Conservation (phyloP, 2,329 filamentous ascomycete genomes). For the Aspergillus udagawae region DNA sequence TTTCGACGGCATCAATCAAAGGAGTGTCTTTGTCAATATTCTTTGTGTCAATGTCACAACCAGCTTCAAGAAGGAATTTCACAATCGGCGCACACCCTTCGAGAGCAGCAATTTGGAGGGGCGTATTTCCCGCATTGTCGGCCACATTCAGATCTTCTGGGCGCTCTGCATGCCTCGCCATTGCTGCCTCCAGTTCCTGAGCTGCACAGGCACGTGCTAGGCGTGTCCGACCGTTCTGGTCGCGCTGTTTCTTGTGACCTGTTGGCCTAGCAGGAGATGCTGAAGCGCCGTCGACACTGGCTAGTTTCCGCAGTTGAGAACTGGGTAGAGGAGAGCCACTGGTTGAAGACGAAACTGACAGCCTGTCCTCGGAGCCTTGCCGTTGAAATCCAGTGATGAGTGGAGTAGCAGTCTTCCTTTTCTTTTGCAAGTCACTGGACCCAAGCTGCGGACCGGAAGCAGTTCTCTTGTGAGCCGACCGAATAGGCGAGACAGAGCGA, state of each 20-base stretch:
- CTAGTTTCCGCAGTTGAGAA: slow-evolving; percentile 38
- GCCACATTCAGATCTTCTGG: slow-evolving; percentile 84
- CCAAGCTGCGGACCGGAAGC: slow-evolving; percentile 31
- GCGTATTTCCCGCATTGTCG: slow-evolving; percentile 95
- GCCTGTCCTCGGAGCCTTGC: slow-evolving; percentile 44
- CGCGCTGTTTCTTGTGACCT: slow-evolving; percentile 76
- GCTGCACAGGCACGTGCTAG: slow-evolving; percentile 86
- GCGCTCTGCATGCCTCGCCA: slow-evolving; percentile 68
- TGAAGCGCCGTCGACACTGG: slow-evolving; percentile 41
- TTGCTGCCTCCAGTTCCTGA: slow-evolving; percentile 75
- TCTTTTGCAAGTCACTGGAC: slow-evolving; percentile 18
- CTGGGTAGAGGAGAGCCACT: slow-evolving; percentile 43
- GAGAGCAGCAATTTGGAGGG: slow-evolving; percentile 86
- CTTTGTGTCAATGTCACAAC: slow-evolving; percentile 78
- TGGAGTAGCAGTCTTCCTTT: slow-evolving; percentile 40
- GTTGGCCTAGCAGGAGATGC: slow-evolving; percentile 64
- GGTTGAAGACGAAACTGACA: slow-evolving; percentile 42
- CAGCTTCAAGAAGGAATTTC: slow-evolving; percentile 75
- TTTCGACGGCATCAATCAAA: slow-evolving; percentile 92
- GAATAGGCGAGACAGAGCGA: slow-evolving; percentile 35
- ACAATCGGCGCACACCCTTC: slow-evolving; percentile 86
- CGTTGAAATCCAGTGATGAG: slow-evolving; percentile 38
- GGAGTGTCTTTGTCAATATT: slow-evolving; percentile 84
- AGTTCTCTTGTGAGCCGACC: slow-evolving; percentile 34
- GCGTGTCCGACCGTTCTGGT: slow-evolving; percentile 86